phyloP scores from a whole-genome alignment of 805 yeast genomes.

The Wickerhamiella vanderwaltii region DNA sequence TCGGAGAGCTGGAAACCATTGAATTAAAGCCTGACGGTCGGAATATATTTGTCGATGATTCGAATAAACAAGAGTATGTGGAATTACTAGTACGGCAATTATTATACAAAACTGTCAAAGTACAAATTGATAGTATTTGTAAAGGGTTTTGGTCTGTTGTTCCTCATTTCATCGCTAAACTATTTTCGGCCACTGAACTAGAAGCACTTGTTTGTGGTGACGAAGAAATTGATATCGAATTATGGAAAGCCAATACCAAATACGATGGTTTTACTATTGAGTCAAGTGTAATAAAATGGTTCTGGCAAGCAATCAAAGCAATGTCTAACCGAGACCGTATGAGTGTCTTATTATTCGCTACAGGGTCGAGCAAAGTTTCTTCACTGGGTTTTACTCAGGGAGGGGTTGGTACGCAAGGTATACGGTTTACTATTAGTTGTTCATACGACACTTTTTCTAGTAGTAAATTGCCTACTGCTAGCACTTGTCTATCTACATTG shows the following conservation, averaged over 20 bases:
- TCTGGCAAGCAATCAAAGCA: slow-evolving; percentile 85
- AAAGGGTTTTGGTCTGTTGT: slow-evolving; percentile 95
- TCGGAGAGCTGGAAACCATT: slow-evolving; percentile 80
- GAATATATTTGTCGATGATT: slow-evolving; percentile 83
- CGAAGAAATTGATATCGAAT: slow-evolving; percentile 93
- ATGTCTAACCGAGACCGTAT: slow-evolving; percentile 98
- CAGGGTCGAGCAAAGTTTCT: slow-evolving; percentile 42
- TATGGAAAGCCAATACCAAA: slow-evolving; percentile 98
- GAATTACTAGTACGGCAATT: slow-evolving; percentile 93
- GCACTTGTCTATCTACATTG: background rate
- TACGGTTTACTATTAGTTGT: background rate
- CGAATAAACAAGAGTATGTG: slow-evolving; percentile 87
- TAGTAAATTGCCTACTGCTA: background rate
- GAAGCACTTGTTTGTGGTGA: slow-evolving; percentile 95
- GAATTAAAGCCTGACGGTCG: slow-evolving; percentile 84
- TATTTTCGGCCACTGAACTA: slow-evolving; percentile 93
- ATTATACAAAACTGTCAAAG: slow-evolving; percentile 81
- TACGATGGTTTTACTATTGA: slow-evolving; percentile 94
- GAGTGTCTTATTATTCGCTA: slow-evolving; percentile 86
- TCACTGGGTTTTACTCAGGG: background rate
- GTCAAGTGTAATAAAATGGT: slow-evolving; percentile 96
- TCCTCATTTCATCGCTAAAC: slow-evolving; percentile 91
- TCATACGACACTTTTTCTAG: background rate
- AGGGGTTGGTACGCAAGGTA: background rate
- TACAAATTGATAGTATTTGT: slow-evolving; percentile 90